Conservation (phyloP, 495 filamentous ascomycete genomes). For the Penicillium coffeae region DNA sequence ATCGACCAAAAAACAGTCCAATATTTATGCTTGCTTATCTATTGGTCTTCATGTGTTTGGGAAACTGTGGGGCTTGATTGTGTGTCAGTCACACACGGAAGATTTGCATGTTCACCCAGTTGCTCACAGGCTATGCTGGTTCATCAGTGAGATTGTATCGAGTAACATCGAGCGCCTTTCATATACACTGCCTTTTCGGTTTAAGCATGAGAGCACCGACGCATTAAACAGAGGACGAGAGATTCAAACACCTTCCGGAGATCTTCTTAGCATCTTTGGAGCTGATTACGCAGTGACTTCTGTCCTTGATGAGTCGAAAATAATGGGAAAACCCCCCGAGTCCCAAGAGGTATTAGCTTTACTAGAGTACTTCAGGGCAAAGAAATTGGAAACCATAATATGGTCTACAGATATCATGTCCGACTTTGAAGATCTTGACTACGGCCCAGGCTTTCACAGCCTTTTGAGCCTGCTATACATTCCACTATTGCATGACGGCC, state of each 20-base stretch:
- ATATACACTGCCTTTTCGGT: constrained; percentile 71
- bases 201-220: neutral
- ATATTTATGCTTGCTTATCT: constrained; percentile 84
- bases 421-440: constrained; percentile 79
- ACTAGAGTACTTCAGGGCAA: constrained; percentile 74
- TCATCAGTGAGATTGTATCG: constrained; percentile 75
- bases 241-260: constrained; percentile 7
- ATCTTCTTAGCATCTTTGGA: constrained; percentile 24
- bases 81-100: constrained; percentile 76
- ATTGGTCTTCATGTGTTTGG: constrained; percentile 82
- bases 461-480: constrained; percentile 76
- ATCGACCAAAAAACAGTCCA: constrained; percentile 65
- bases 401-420: constrained; percentile 65
- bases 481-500: constrained; percentile 64
- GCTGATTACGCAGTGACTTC: constrained; percentile 79
- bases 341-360: constrained; percentile 76
- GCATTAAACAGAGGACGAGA: neutral
- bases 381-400: constrained; percentile 64
- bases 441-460: constrained; percentile 68
- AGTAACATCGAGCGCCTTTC: constrained; percentile 82
- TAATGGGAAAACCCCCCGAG: constrained; percentile 68
- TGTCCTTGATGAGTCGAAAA: constrained; percentile 77
- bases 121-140: constrained; percentile 77
- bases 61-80: constrained; percentile 81
- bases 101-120: constrained; percentile 80